A percentile compares a stretch with the other conserved stretches of the same genome.
phyloP scores from a whole-genome alignment of 768 basidiomycete genomes.

The Lyophyllum decastes region DNA sequence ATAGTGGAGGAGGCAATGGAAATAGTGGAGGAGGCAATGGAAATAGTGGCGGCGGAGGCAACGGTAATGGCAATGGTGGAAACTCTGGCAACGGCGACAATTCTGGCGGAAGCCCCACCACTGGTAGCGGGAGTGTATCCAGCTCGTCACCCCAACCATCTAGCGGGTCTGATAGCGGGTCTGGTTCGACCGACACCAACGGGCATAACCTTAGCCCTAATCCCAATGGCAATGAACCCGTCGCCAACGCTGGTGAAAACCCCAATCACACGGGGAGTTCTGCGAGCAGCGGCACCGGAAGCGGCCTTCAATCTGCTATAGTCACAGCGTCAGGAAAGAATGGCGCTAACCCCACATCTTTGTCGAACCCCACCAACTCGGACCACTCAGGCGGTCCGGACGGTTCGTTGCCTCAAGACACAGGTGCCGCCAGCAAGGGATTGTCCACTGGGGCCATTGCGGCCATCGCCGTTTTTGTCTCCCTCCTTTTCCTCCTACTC shows the following conservation, averaged over 20 bases:
- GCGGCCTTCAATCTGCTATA: not conserved
- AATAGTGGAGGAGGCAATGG: not conserved
- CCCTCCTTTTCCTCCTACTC: constrained; percentile 35
- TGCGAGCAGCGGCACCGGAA: not conserved
- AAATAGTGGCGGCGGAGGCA: constrained; percentile 3
- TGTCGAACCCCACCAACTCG: constrained; percentile 4
- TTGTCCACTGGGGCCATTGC: constrained; percentile 49
- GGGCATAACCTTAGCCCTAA: not conserved
- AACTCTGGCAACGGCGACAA: not conserved
- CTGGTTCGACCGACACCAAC: not conserved
- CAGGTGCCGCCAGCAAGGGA: constrained; percentile 11
- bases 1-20: too few species aligned
- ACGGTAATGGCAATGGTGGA: constrained; percentile 2
- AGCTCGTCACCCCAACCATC: constrained; percentile 8
- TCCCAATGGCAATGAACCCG: not conserved
- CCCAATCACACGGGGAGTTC: not conserved
- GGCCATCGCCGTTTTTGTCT: constrained; percentile 38
- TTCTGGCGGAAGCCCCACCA: constrained; percentile 6
- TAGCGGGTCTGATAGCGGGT: not conserved
- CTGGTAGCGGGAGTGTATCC: constrained; percentile 1
- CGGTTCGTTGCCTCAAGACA: constrained; percentile 6
- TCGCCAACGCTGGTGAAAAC: constrained; percentile 1
- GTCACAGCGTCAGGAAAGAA: not conserved
- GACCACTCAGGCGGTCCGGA: constrained; percentile 4
- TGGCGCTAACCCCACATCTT: constrained; percentile 10